A percentile compares a stretch with the other conserved stretches of the same genome.
Conservation (phyloP, 2,329 filamentous ascomycete genomes). For the Tolypocladium album region DNA sequence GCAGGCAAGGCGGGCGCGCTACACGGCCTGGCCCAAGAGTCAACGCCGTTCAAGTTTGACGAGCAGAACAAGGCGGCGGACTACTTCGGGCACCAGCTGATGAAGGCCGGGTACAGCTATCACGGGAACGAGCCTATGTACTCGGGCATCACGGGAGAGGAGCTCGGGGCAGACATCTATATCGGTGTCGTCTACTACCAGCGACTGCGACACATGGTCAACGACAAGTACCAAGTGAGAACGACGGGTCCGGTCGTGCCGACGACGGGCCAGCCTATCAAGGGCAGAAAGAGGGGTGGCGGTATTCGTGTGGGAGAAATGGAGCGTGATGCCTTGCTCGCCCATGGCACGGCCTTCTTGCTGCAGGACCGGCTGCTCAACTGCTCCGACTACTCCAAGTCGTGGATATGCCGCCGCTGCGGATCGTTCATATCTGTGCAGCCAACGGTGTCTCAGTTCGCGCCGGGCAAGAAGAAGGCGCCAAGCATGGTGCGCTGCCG, state of each 20-base stretch:
- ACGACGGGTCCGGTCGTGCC: slow-evolving; percentile 88
- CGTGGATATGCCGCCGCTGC: slow-evolving; percentile 82
- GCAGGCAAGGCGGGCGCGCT: slow-evolving; percentile 91
- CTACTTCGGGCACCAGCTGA: slow-evolving; percentile 92
- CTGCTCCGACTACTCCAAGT: slow-evolving; percentile 84
- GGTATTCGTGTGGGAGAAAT: slow-evolving; percentile 99
- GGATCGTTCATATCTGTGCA: slow-evolving; percentile 86
- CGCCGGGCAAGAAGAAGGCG: slow-evolving; percentile 51
- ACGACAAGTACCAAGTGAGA: slow-evolving; percentile 97
- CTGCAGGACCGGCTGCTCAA: slow-evolving; percentile 94
- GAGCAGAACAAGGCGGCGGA: slow-evolving; percentile 87
- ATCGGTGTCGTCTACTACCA: slow-evolving; percentile 98
- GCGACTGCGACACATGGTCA: slow-evolving; percentile 96
- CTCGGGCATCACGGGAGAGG: slow-evolving; percentile 89
- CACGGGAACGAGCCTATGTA: slow-evolving; percentile 99
- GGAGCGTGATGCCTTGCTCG: slow-evolving; percentile 91
- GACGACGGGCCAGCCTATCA: slow-evolving; percentile 91
- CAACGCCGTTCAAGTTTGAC: slow-evolving; percentile 88
- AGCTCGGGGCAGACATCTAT: slow-evolving; percentile 91
- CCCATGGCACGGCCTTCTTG: slow-evolving; percentile 89
- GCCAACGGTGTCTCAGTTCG: slow-evolving; percentile 58
- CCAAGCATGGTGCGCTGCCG: slow-evolving; percentile 67
- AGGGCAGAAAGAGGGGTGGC: slow-evolving; percentile 89
- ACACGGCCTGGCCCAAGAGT: slow-evolving; percentile 92
- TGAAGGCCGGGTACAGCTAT: slow-evolving; percentile 94